Evolutionary conservation across 495 filamentous ascomycete genomes (phyloP), one percentile per base, ranked within the genome.

Genomic region (Penicillium manginii): DNA sequence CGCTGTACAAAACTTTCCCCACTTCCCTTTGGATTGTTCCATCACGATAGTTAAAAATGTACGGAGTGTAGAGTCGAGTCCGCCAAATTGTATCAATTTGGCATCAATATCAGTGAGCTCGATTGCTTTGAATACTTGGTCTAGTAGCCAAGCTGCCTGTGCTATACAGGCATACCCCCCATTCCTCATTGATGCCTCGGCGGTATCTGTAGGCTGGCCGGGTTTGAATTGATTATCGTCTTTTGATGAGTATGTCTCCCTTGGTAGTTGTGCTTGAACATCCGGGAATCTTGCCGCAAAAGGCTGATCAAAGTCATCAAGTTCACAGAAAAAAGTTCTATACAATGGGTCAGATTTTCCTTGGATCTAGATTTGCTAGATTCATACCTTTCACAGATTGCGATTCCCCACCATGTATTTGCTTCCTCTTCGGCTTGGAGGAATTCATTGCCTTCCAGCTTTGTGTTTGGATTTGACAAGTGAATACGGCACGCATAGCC

Each of bases 341-440:
- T 3, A 39, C 2, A n/a, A n/a, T 39, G 4, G 35, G 31, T 15
- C 18, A 29, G 26, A 29, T 29, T 8, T 8, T 29, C 26, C 26
- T 4, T 0, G 3, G 1, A 29, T 29, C 9, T 29, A 8, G 0
- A 29, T 29, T 29, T 29, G 6, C 33, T n/a, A 40, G 10, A 31
- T 14, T 9, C 50, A 33, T 21, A 55, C 40, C 39, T 33, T 47
- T 55, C 53, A 23, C 18, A 31, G 3, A 55, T 46, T 17, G 37
- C 14, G 8, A 74, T 59, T 15, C 65, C 70, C 70, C 70, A 74
- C 72, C 68, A 76, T 6, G 72, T 73, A 62, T 75, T 73, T 0
- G 33, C 37, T 31, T 70, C 68, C 48, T 73, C 70, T 61, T 60
- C 47, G 21, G 47, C 57, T 52, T 66, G 47, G 18, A 31, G 9